Conservation (phyloP, 2,329 filamentous ascomycete genomes). For the Orbilia quercus region DNA sequence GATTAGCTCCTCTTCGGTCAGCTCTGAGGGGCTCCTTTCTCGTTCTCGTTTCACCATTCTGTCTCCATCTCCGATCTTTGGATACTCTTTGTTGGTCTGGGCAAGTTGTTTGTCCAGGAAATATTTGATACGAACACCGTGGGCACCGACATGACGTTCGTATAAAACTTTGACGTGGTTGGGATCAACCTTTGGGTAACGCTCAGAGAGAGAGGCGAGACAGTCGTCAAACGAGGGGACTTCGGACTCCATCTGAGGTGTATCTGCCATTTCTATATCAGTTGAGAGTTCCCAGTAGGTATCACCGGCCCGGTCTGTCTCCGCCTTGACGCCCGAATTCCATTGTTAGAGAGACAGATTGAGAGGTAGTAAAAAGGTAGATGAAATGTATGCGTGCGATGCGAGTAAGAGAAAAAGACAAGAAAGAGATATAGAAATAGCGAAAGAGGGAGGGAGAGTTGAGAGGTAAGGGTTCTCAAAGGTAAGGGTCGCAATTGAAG, state of each 20-base stretch:
- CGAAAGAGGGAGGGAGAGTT: not conserved
- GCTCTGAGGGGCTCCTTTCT: conserved; percentile 61
- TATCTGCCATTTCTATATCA: conserved; percentile 33
- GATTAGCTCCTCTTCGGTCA: conserved; percentile 55
- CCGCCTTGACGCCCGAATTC: not conserved
- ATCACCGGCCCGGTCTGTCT: conserved; percentile 1
- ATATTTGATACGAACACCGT: conserved; percentile 60
- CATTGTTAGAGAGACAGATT: too few relatives aligned
- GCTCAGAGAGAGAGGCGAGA: conserved; percentile 62
- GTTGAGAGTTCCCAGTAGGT: too few relatives aligned
- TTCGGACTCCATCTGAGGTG: not conserved
- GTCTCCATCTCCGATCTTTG: conserved; percentile 65
- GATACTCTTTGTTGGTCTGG: conserved; percentile 64
- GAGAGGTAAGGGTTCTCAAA: too few relatives aligned
- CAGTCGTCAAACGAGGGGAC: conserved; percentile 57
- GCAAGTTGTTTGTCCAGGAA: conserved; percentile 65
- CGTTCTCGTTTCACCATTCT: conserved; percentile 62
- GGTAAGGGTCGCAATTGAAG: too few relatives aligned
- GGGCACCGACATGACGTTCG: conserved; percentile 57
- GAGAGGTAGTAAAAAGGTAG: too few relatives aligned
- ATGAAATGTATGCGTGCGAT: too few relatives aligned
- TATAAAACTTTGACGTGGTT: conserved; percentile 64
- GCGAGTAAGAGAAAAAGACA: too few relatives aligned
- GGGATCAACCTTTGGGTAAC: conserved; percentile 67
- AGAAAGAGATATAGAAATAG: too few relatives aligned